These are phyloP conservation scores for Tetrapisispora namnaoensis DNA, from an alignment of 805 yeast species.

Conservation along the genomic window DNA sequence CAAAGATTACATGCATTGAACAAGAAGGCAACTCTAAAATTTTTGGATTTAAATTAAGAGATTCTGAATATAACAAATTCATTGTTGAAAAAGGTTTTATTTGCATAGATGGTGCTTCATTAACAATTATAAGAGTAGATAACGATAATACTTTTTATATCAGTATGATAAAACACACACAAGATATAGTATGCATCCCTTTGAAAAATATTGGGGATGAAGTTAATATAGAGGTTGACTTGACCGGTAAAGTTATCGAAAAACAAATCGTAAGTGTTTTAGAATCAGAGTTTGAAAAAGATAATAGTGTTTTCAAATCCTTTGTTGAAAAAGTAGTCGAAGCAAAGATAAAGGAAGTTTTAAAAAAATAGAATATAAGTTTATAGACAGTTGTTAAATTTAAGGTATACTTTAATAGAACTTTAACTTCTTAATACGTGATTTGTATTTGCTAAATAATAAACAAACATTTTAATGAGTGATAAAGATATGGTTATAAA, in stretches of 20 bases:
- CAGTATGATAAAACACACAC: conserved; percentile 89
- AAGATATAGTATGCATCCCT: conserved; percentile 67
- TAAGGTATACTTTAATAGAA: background rate
- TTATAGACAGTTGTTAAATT: background rate
- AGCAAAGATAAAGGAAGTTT: conserved; percentile 27
- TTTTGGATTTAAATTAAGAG: conserved; percentile 64
- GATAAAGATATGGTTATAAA: background rate
- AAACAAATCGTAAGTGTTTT: conserved; percentile 63
- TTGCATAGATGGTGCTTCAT: conserved; percentile 84
- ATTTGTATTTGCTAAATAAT: background rate
- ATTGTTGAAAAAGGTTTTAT: conserved; percentile 95
- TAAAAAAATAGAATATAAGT: conserved; percentile 1
- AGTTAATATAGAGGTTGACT: conserved; percentile 90
- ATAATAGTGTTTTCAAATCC: conserved; percentile 40
- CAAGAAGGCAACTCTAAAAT: conserved; percentile 71
- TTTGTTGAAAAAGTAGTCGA: conserved; percentile 43
- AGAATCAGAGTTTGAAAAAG: conserved; percentile 41
- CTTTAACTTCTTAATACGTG: background rate
- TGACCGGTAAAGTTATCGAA: conserved; percentile 85
- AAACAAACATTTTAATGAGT: background rate
- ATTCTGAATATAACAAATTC: conserved; percentile 47
- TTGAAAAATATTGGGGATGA: conserved; percentile 47
- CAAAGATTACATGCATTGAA: conserved; percentile 42
- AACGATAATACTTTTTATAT: conserved; percentile 51
- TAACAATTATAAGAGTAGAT: conserved; percentile 78